Percentiles rank a stretch among this genome's conserved stretches.
Conservation (phyloP, 768 basidiomycete species). For the Auricularia sp. region DNA sequence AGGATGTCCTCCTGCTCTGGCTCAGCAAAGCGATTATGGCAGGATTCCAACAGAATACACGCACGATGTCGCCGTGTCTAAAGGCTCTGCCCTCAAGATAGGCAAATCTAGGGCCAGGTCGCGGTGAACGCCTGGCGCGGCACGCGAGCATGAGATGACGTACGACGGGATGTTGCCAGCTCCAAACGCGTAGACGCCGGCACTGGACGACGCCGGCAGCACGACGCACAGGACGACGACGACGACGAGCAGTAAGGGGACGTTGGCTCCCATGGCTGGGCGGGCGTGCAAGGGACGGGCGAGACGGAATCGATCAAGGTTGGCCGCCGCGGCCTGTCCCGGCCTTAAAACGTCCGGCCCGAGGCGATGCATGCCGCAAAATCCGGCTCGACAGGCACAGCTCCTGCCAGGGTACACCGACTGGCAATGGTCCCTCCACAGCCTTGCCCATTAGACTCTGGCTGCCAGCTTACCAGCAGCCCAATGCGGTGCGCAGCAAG, state of each 20-base stretch:
- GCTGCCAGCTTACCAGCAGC: too few species aligned
- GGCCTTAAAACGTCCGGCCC: neutral
- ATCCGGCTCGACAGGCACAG: too few species aligned
- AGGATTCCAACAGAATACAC: conserved; percentile 16
- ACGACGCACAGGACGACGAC: conserved; percentile 2
- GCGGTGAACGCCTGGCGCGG: conserved; percentile 10
- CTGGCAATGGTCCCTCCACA: too few species aligned
- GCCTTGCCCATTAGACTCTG: too few species aligned
- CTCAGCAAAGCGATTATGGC: conserved; percentile 13
- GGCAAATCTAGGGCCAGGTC: conserved; percentile 42
- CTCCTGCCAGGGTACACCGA: too few species aligned
- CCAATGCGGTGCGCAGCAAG: too few species aligned
- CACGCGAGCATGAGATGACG: conserved; percentile 13
- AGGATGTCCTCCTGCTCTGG: conserved; percentile 55
- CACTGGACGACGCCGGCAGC: neutral
- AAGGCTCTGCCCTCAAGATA: conserved; percentile 82
- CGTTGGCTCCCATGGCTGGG: conserved; percentile 1
- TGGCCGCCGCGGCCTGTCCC: neutral
- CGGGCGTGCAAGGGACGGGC: neutral
- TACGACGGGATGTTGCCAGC: conserved; percentile 79
- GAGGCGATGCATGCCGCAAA: neutral
- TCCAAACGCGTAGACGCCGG: conserved; percentile 58
- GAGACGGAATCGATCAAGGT: conserved; percentile 1
- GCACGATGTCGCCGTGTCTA: conserved; percentile 79
- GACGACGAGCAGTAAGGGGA: neutral